A percentile compares a stretch with the other conserved stretches of the same genome.
Conservation (phyloP, 2,329 filamentous ascomycete species). For the Verticillium albo-atrum region DNA sequence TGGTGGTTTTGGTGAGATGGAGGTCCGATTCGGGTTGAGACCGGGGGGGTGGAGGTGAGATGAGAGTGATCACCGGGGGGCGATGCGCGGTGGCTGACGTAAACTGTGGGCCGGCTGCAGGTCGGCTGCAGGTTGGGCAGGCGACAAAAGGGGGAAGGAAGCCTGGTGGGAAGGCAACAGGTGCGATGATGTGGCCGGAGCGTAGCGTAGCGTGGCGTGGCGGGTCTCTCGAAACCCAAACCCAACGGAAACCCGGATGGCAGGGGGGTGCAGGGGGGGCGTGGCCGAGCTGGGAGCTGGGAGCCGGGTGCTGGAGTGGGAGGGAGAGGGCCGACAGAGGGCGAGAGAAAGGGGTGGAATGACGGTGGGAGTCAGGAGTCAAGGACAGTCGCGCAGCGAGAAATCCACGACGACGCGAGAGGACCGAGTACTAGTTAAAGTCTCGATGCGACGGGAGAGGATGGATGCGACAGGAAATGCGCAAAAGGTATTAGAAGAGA, state of each 20-base stretch:
- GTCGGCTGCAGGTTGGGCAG: conserved; percentile 5
- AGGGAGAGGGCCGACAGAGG: conserved; percentile 2
- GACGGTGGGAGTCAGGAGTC: neutral
- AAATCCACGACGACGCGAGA: conserved; percentile 5
- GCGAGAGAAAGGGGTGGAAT: neutral
- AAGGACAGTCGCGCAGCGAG: conserved; percentile 12
- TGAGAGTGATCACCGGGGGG: neutral
- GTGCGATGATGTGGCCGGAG: conserved; percentile 11
- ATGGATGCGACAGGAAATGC: conserved; percentile 13
- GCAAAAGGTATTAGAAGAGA: conserved; percentile 12
- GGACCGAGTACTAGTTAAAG: conserved; percentile 46
- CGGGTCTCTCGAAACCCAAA: conserved; percentile 6
- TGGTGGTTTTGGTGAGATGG: neutral
- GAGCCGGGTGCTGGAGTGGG: conserved; percentile 16
- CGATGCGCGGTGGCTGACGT: conserved; percentile 8
- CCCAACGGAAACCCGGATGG: conserved; percentile 6
- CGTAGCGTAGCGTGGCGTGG: conserved; percentile 3
- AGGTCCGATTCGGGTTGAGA: neutral
- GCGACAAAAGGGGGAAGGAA: conserved; percentile 1
- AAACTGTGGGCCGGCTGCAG: conserved; percentile 10
- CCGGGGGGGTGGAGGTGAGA: neutral
- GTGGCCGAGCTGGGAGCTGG: neutral
- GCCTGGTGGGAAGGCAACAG: conserved; percentile 2
- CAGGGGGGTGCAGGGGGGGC: no score
- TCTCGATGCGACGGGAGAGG: conserved; percentile 28